These are phyloP conservation scores for Lactarius quietus DNA, from an alignment of 768 basidiomycete species.

Conservation along the genomic window DNA sequence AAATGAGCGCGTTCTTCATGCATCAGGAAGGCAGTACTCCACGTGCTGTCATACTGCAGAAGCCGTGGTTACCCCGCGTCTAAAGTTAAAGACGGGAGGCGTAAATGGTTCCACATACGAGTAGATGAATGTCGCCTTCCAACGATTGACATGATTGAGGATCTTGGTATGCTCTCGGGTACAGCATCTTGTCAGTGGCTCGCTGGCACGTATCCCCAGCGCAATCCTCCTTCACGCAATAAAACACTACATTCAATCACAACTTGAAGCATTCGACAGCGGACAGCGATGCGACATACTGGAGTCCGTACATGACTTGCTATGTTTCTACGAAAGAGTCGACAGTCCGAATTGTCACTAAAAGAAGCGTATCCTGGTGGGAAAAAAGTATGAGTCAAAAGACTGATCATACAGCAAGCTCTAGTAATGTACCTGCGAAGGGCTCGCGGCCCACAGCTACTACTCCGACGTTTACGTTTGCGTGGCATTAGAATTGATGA, in stretches of 20 bases:
- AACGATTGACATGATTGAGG: too few relatives aligned
- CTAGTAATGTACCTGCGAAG: neutral
- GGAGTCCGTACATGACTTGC: neutral
- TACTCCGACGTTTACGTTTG: slow-evolving; percentile 49
- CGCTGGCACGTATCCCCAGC: too few relatives aligned
- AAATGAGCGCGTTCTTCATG: too few relatives aligned
- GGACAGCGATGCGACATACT: neutral
- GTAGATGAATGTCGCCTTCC: too few relatives aligned
- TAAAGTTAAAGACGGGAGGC: too few relatives aligned
- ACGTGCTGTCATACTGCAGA: neutral
- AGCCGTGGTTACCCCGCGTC: too few relatives aligned
- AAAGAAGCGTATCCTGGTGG: neutral
- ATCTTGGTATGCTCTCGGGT: neutral
- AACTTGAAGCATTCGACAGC: neutral
- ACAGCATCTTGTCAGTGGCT: neutral
- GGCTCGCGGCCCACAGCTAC: slow-evolving; percentile 47
- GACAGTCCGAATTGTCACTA: neutral
- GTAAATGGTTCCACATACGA: too few relatives aligned
- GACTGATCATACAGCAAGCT: too few relatives aligned
- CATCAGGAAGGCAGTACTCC: too few relatives aligned
- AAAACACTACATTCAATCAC: neutral
- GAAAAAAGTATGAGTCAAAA: neutral
- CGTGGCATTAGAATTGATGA: slow-evolving; percentile 42
- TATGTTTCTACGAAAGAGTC: neutral
- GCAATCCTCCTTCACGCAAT: neutral